Conservation (phyloP, 495 filamentous ascomycete species). For the Annulohypoxylon bovei region DNA sequence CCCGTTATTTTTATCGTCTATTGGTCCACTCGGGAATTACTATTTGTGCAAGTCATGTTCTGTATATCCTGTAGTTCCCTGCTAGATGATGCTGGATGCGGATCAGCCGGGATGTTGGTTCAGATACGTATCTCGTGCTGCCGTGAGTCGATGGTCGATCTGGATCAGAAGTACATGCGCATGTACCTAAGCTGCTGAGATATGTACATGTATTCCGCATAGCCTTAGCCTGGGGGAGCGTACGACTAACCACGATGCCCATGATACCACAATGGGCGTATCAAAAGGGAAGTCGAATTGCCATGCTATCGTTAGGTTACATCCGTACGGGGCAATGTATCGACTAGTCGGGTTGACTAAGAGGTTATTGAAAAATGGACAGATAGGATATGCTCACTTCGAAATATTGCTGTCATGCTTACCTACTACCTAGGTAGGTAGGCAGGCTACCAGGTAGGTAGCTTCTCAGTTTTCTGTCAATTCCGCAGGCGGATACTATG, state of each 20-base stretch:
- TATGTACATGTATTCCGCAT: conserved; percentile 8
- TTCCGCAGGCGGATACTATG: conserved; percentile 10
- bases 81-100: conserved; percentile 22
- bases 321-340: conserved; percentile 33
- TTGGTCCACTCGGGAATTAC: conserved; percentile 41
- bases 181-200: neutral
- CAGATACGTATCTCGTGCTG: conserved; percentile 35
- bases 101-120: conserved; percentile 35
- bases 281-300: conserved; percentile 36
- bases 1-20: conserved; percentile 42
- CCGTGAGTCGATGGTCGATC: conserved; percentile 34
- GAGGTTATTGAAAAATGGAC: conserved; percentile 16
- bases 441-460: neutral
- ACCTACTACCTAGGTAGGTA: neutral
- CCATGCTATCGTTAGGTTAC: conserved; percentile 36
- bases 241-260: conserved; percentile 7
- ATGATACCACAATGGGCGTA: conserved; percentile 31
- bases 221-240: conserved; percentile 2
- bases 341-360: conserved; percentile 18
- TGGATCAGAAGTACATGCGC: conserved; percentile 13
- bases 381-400: conserved; percentile 26
- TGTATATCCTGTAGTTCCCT: conserved; percentile 16
- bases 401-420: conserved; percentile 21
- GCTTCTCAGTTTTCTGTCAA: conserved; percentile 8
- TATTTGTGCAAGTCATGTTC: conserved; percentile 36